Percentiles rank a stretch among this genome's conserved stretches.
Evolutionary conservation across 805 yeast species (phyloP).

Genomic region (Wickerhamiella nectarea): DNA sequence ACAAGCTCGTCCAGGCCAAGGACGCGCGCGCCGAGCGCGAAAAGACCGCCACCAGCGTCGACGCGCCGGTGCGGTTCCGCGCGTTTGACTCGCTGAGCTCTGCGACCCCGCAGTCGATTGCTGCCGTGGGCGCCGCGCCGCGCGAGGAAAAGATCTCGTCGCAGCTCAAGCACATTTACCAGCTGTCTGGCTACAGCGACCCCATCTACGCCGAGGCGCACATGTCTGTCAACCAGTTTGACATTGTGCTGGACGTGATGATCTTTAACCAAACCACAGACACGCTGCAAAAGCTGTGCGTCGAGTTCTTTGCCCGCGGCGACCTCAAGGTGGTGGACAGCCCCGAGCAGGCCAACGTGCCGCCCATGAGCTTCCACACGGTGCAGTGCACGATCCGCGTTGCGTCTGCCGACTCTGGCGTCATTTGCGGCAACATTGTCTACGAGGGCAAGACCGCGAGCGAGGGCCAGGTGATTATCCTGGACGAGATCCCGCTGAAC

Average conservation of each 20-base stretch:
- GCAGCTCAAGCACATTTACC: slow-evolving; percentile 75
- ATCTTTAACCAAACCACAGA: slow-evolving; percentile 85
- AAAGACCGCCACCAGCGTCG: slow-evolving; percentile 34
- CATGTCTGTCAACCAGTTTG: slow-evolving; percentile 91
- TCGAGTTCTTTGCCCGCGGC: slow-evolving; percentile 92
- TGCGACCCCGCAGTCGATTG: slow-evolving; percentile 3
- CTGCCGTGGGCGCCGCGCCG: background rate
- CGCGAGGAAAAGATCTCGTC: slow-evolving; percentile 34
- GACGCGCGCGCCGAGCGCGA: slow-evolving; percentile 31
- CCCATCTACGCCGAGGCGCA: slow-evolving; percentile 97
- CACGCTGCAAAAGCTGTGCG: slow-evolving; percentile 79
- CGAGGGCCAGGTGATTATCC: slow-evolving; percentile 76
- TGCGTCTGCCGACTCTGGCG: slow-evolving; percentile 95
- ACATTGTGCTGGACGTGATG: slow-evolving; percentile 84
- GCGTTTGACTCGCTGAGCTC: slow-evolving; percentile 15
- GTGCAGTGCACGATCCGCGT: slow-evolving; percentile 83
- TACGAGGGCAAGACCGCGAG: slow-evolving; percentile 93
- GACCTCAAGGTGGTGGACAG: slow-evolving; percentile 89
- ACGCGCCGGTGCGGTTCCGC: slow-evolving; percentile 19
- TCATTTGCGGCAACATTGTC: slow-evolving; percentile 90
- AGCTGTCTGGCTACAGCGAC: slow-evolving; percentile 94
- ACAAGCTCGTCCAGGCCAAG: slow-evolving; percentile 23
- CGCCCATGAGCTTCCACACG: slow-evolving; percentile 95
- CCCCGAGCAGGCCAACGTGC: slow-evolving; percentile 78
- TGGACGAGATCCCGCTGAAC: slow-evolving; percentile 90